Percentiles rank a stretch among this genome's conserved stretches.
phyloP scores from a whole-genome alignment of 257 asterid genomes.

The Gardenia jasminoides region DNA sequence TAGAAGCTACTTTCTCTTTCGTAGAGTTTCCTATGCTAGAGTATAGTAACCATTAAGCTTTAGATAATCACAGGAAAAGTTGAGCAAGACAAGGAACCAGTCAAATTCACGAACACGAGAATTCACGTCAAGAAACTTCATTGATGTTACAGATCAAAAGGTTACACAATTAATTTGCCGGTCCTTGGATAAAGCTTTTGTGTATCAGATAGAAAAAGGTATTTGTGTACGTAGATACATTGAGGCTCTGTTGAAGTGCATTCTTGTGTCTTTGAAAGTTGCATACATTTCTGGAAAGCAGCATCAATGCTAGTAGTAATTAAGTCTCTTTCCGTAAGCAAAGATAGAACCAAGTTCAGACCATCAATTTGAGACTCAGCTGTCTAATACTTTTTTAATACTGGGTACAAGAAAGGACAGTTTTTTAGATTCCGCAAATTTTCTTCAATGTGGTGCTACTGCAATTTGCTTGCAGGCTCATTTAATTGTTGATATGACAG shows the following conservation, averaged over 20 bases:
- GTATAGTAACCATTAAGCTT: background rate
- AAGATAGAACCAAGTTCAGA: background rate
- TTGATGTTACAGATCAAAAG: slow-evolving; percentile 24
- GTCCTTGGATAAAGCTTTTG: slow-evolving; percentile 3
- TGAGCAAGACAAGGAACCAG: slow-evolving; percentile 3
- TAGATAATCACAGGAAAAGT: background rate
- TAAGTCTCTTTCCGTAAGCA: background rate
- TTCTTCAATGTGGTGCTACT: background rate
- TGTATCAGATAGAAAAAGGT: too few species aligned
- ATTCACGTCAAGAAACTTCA: slow-evolving; percentile 11
- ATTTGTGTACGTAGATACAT: background rate
- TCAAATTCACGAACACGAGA: slow-evolving; percentile 17
- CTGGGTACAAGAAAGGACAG: background rate
- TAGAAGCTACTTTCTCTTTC: too few species aligned
- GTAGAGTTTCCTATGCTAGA: background rate
- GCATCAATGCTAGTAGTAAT: slow-evolving; percentile 1
- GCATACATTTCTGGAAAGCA: background rate
- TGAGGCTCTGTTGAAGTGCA: background rate
- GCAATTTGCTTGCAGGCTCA: background rate
- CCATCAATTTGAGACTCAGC: background rate
- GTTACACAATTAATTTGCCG: slow-evolving; percentile 9
- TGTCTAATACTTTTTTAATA: background rate
- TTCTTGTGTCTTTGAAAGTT: slow-evolving; percentile 6
- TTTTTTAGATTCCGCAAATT: background rate
- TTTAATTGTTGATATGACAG: background rate